Conservation (phyloP, 2,329 filamentous ascomycete genomes). For the Cryoendolithus antarcticus region DNA sequence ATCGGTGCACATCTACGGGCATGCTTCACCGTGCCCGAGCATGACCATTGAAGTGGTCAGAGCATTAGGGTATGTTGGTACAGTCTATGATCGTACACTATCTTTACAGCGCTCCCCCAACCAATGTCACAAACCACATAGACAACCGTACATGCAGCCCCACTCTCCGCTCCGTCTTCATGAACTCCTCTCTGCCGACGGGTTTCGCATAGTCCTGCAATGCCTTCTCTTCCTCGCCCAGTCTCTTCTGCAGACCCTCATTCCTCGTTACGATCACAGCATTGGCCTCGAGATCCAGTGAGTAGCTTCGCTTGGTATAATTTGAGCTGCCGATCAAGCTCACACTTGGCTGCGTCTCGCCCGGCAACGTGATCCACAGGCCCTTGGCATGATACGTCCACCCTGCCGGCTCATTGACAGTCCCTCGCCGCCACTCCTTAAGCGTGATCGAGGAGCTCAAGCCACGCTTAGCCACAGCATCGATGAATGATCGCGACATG, state of each 20-base stretch:
- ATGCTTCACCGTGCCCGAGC: no score
- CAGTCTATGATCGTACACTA: no score
- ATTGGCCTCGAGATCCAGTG: slow-evolving; percentile 81
- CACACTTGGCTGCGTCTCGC: slow-evolving; percentile 53
- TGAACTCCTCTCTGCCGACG: slow-evolving; percentile 66
- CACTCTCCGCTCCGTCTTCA: slow-evolving; percentile 69
- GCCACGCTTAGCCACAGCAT: slow-evolving; percentile 42
- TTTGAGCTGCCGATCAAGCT: slow-evolving; percentile 86
- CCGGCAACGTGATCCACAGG: slow-evolving; percentile 69
- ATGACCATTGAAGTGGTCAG: no score
- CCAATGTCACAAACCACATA: slow-evolving; percentile 82
- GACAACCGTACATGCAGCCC: slow-evolving; percentile 72
- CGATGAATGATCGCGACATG: slow-evolving; percentile 69
- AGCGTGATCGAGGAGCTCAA: slow-evolving; percentile 52
- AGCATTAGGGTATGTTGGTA: no score
- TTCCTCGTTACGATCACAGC: slow-evolving; percentile 75
- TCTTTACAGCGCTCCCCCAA: slow-evolving; percentile 70
- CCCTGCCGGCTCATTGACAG: slow-evolving; percentile 64
- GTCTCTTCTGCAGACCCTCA: slow-evolving; percentile 52
- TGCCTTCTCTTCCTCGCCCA: slow-evolving; percentile 72
- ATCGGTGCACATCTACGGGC: no score
- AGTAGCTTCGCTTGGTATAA: slow-evolving; percentile 89
- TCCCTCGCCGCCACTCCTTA: slow-evolving; percentile 79
- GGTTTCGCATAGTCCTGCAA: slow-evolving; percentile 60
- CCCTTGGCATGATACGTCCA: slow-evolving; percentile 99